Conservation (phyloP, 331 rosid genomes). For the Prunus yedoensis region DNA sequence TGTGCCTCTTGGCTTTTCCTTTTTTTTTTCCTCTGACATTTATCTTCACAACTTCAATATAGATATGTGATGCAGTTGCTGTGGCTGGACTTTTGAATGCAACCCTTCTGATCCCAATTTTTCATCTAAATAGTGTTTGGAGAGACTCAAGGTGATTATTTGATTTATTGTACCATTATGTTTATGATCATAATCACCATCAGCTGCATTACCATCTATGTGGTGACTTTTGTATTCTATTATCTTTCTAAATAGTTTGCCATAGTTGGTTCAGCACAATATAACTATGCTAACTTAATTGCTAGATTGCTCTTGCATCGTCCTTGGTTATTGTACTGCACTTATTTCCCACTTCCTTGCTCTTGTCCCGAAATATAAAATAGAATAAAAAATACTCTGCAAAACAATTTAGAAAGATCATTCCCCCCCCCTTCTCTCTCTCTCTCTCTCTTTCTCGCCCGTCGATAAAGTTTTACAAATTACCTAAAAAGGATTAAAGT, state of each 20-base stretch:
- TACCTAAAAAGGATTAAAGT: no score
- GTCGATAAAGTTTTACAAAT: no score
- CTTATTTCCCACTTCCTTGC: no score
- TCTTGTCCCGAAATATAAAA: no score
- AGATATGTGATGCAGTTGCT: constrained; percentile 99
- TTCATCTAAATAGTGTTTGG: constrained; percentile 97
- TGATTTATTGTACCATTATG: background rate
- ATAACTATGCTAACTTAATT: background rate
- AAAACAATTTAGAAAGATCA: no score
- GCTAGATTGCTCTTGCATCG: background rate
- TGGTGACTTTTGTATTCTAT: background rate
- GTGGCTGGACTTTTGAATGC: constrained; percentile 97
- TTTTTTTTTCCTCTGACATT: background rate
- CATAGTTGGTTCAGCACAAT: background rate
- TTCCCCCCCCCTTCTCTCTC: rapidly evolving
- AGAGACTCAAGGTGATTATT: constrained; percentile 75
- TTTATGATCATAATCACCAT: background rate
- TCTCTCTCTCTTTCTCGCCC: background rate
- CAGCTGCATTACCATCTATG: constrained; percentile 2
- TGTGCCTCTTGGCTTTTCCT: background rate
- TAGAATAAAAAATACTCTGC: no score
- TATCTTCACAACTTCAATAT: constrained; percentile 22
- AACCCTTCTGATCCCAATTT: constrained; percentile 86
- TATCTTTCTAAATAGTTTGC: background rate
- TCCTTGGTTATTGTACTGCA: no score